A percentile compares a stretch with the other conserved stretches of the same genome.
Conservation (phyloP, 768 basidiomycete species). For the Leccinum rimulosum region DNA sequence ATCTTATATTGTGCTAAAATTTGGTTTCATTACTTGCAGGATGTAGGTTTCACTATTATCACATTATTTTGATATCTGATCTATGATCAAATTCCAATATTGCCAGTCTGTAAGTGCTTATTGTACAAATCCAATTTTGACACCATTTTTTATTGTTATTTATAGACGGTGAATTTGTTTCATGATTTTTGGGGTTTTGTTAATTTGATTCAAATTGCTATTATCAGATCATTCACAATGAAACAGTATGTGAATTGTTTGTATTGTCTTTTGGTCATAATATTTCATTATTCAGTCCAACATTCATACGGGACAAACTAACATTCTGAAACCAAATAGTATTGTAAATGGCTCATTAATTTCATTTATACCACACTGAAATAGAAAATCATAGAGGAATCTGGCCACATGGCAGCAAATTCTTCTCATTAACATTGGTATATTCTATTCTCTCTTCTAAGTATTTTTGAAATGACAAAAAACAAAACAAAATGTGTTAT, state of each 20-base stretch:
- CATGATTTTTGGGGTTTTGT: neutral
- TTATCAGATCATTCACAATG: neutral
- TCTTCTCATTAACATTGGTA: no score
- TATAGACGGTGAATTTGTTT: neutral
- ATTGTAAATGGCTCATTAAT: neutral
- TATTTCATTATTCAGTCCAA: neutral
- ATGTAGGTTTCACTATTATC: neutral
- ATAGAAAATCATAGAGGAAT: neutral
- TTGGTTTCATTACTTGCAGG: neutral
- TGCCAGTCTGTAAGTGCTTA: neutral
- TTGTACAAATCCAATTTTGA: neutral
- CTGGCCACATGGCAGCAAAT: neutral
- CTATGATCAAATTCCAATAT: neutral
- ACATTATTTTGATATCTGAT: neutral
- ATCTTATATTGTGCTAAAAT: neutral
- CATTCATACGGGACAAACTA: neutral
- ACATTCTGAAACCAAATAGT: neutral
- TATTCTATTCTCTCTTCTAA: no score
- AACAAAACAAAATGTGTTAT: no score
- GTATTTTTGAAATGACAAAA: no score
- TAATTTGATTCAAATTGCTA: neutral
- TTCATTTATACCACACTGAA: neutral
- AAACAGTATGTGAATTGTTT: neutral
- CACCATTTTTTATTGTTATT: neutral
- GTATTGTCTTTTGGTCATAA: neutral